Conservation (phyloP, 2,329 filamentous ascomycete genomes). For the Cladosporium sphaerospermum region DNA sequence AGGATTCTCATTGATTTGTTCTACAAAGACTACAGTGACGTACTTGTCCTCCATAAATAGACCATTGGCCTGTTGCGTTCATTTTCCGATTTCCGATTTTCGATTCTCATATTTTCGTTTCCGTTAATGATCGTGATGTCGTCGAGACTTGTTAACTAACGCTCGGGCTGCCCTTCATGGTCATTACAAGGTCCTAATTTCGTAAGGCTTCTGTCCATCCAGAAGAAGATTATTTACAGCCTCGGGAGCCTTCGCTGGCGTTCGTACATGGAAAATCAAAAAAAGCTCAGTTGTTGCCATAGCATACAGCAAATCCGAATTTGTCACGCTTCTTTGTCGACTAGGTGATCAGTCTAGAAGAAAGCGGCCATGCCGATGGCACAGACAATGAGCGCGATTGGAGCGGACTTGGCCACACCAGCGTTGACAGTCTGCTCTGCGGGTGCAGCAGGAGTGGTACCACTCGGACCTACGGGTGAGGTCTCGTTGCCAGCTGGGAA, state of each 20-base stretch:
- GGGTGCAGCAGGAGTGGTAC: background rate
- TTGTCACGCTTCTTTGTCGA: background rate
- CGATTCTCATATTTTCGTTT: background rate
- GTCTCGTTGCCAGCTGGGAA: background rate
- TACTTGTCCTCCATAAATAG: no score
- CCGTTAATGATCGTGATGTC: background rate
- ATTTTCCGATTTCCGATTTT: background rate
- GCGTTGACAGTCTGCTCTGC: constrained; percentile 5
- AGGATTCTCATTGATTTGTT: no score
- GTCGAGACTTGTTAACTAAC: background rate
- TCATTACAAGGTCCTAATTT: background rate
- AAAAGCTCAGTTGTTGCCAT: background rate
- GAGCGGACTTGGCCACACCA: constrained; percentile 4
- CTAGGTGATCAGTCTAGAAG: background rate
- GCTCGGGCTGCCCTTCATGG: background rate
- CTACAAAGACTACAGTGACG: no score
- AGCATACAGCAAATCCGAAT: background rate
- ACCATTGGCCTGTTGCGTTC: background rate
- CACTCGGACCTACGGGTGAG: background rate
- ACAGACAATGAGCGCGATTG: constrained; percentile 3
- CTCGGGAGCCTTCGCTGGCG: background rate
- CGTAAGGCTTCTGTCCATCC: background rate
- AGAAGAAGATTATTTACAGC: background rate
- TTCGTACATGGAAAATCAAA: background rate
- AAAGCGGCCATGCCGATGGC: constrained; percentile 6